phyloP scores from a whole-genome alignment of 139 green algal species.

The Eudorina sp. region DNA sequence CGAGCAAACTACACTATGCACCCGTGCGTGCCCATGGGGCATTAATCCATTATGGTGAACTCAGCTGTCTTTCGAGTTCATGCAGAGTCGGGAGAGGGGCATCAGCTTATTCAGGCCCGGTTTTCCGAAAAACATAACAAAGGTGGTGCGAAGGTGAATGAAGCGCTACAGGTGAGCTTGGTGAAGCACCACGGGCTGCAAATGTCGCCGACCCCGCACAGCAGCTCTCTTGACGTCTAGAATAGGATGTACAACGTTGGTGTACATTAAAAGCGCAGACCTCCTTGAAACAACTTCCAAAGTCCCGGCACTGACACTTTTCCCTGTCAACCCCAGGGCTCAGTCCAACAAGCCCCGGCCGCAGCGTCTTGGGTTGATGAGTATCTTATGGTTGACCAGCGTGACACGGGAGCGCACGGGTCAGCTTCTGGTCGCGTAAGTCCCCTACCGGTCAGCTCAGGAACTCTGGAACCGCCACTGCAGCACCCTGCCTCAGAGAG shows the following conservation, averaged over 20 bases:
- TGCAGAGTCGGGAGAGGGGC: neutral
- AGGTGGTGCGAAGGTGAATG: neutral
- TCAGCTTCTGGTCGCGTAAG: neutral
- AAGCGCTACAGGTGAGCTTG: neutral
- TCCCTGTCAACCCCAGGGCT: too few relatives aligned
- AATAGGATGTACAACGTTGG: too few relatives aligned
- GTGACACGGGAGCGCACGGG: neutral
- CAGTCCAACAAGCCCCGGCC: neutral
- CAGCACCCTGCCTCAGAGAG: neutral
- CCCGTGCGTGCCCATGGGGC: too few relatives aligned
- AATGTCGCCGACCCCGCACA: too few relatives aligned
- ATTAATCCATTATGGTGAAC: too few relatives aligned
- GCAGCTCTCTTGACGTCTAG: too few relatives aligned
- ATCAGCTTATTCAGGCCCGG: constrained; percentile 29
- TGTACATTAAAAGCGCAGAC: too few relatives aligned
- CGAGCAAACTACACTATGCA: too few relatives aligned
- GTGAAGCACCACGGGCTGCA: too few relatives aligned
- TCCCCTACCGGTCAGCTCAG: neutral
- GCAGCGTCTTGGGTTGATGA: constrained; percentile 10
- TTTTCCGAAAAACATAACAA: constrained; percentile 9
- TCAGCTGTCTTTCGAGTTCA: neutral
- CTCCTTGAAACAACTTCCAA: too few relatives aligned
- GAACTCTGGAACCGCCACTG: neutral
- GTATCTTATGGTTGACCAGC: constrained; percentile 34
- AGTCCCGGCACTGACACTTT: too few relatives aligned